Conservation (phyloP, 345 rosid species). For the Draba incana region DNA sequence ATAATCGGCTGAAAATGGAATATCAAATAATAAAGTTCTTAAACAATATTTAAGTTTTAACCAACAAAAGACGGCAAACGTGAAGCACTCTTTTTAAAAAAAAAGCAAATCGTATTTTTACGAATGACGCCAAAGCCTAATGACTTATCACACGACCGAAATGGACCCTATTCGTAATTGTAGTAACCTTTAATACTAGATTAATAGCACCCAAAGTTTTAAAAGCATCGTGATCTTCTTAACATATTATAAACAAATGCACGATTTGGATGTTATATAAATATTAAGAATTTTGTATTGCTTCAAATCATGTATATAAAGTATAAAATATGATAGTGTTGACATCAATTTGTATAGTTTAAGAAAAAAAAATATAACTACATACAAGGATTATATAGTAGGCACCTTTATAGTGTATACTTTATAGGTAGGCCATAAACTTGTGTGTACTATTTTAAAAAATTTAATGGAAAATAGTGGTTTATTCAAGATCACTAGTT, state of each 20-base stretch:
- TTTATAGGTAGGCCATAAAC: no score
- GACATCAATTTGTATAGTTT: slow-evolving; percentile 24
- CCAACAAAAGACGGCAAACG: slow-evolving; percentile 40
- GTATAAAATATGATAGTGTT: slow-evolving; percentile 26
- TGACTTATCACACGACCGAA: slow-evolving; percentile 35
- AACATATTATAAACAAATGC: slow-evolving; percentile 23
- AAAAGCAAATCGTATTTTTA: slow-evolving; percentile 32
- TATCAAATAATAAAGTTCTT: slow-evolving; percentile 6
- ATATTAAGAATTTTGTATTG: background rate
- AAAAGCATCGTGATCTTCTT: slow-evolving; percentile 37
- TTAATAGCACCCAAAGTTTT: slow-evolving; percentile 2
- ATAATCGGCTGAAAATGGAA: slow-evolving; percentile 28
- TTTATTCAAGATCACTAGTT: no score
- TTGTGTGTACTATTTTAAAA: no score
- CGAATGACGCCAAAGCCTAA: slow-evolving; percentile 20
- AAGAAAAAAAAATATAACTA: slow-evolving; percentile 5
- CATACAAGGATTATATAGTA: no score
- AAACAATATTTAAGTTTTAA: no score
- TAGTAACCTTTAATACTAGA: background rate
- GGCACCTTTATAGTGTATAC: no score
- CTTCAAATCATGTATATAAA: background rate
- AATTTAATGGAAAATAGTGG: no score
- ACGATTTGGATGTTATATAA: slow-evolving; percentile 33
- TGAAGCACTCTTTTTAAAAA: slow-evolving; percentile 4
- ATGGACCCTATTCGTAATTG: slow-evolving; percentile 15